Percentiles rank a stretch among this genome's conserved stretches.
Evolutionary conservation across 108 stramenopile genomes (phyloP).

Genomic region (Nitzschia sp.): DNA sequence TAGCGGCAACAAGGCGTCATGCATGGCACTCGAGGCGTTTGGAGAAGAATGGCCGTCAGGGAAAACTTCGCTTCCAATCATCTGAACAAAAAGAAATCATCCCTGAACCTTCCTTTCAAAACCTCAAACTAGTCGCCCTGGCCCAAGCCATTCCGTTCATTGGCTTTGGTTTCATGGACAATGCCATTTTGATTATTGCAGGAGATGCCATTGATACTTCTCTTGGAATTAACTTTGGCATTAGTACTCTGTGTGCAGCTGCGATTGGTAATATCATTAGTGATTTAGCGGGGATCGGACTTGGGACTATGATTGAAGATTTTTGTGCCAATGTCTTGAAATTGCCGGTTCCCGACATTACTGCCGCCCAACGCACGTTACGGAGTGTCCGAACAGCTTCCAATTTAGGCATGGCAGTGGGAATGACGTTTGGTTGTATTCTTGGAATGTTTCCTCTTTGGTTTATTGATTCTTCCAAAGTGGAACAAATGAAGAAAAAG

Average conservation of each 20-base stretch:
- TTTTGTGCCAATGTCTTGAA: slow-evolving; percentile 52
- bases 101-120: slow-evolving; percentile 55
- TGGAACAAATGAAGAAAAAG: slow-evolving; percentile 45
- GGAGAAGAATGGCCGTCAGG: no score
- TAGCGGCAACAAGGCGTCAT: no score
- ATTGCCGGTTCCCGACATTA: slow-evolving; percentile 67
- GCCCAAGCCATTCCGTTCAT: slow-evolving; percentile 79
- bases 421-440: slow-evolving; percentile 92
- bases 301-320: slow-evolving; percentile 90
- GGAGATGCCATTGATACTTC: slow-evolving; percentile 94
- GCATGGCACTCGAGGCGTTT: no score
- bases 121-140: slow-evolving; percentile 64
- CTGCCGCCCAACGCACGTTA: slow-evolving; percentile 77
- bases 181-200: slow-evolving; percentile 90
- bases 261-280: slow-evolving; percentile 87
- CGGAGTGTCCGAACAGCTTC: slow-evolving; percentile 68
- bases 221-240: slow-evolving; percentile 85
- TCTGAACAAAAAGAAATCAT: background rate
- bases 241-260: slow-evolving; percentile 96
- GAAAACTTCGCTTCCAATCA: no score
- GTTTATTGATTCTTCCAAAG: slow-evolving; percentile 59
- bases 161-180: slow-evolving; percentile 97
- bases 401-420: slow-evolving; percentile 82
- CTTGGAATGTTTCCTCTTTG: slow-evolving; percentile 96
- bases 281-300: slow-evolving; percentile 84